Evolutionary conservation across 2,329 filamentous ascomycete species (phyloP), one percentile per base, ranked within the genome.

Genomic region (Penicillium sp.): DNA sequence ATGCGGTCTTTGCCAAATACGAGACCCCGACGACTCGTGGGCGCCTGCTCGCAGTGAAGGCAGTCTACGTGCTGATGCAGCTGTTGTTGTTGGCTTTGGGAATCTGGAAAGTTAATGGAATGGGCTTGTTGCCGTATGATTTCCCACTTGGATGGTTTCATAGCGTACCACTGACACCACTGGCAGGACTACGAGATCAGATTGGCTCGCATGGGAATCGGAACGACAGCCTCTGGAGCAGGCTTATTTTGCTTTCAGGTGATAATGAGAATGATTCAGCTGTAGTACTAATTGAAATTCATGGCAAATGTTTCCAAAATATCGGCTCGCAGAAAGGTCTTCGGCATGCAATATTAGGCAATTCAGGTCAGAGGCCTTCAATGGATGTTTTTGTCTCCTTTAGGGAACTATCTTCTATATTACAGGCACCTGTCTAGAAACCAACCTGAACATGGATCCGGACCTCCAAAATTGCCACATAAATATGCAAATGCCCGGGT

Each of bases 171-270:
- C 60, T 64, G 44, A 64, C 44, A 29, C 26, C 21, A 26, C 42
- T 21, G 34, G 21, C 51, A 94, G 89, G 65, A 99, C 94, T 49
- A 97, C 94, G 54, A 86, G 90, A 70, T 96, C 91, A 61, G 94
- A 99, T 73, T 99, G 94, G 94, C 78, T 99, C 65, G 93, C 93
- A 51, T 99, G 94, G 94, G 94, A 99, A 72, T 80, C 81, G 16
- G 85, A 88, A 69, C 82, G 89, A 67, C 80, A 85, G 59, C 82
- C 87, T 15, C 63, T 88, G 57, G 88, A 92, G 69, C 75, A 79
- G 57, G 85, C 86, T 8, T 79, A 86, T 54, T 79, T 84, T 60
- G 85, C 84, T 24, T 77, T 88, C 54, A 63, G 65, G 53, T 74
- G 58, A 69, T 55, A 26, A 10, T 1, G 16, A 42, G 42, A 23